Conservation (phyloP, 2,329 filamentous ascomycete species). For the Fusarium goolgardi region DNA sequence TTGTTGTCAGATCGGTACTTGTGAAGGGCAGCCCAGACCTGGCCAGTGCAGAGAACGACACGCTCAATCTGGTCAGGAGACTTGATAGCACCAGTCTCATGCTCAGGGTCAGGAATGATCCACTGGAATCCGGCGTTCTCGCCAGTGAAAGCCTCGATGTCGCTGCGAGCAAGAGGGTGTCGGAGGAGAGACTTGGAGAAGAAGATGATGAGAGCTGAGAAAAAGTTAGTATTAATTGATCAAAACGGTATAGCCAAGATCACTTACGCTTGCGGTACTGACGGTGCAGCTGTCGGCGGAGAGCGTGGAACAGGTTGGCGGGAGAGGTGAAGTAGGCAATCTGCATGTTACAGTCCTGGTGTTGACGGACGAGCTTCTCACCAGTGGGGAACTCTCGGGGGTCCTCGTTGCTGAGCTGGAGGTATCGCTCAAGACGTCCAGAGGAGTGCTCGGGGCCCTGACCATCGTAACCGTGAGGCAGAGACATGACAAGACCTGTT, state of each 20-base stretch:
- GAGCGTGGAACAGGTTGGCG: constrained; percentile 94
- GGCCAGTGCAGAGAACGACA: constrained; percentile 92
- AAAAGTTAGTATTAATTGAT: constrained; percentile 33
- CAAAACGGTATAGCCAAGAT: constrained; percentile 1
- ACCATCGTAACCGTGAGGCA: constrained; percentile 97
- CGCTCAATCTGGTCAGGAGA: constrained; percentile 89
- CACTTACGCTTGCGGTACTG: constrained; percentile 98
- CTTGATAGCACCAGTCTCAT: constrained; percentile 79
- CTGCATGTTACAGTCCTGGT: constrained; percentile 99
- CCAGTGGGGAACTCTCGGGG: constrained; percentile 88
- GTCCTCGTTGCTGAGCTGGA: constrained; percentile 98
- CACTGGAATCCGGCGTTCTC: constrained; percentile 90
- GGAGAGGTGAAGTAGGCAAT: constrained; percentile 97
- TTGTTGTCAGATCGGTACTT: constrained; percentile 91
- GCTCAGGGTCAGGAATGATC: constrained; percentile 92
- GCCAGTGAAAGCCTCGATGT: constrained; percentile 89
- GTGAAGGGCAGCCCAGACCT: constrained; percentile 89
- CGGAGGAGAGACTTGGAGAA: constrained; percentile 98
- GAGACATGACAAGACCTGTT: constrained; percentile 93
- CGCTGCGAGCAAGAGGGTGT: constrained; percentile 90
- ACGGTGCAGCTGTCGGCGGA: constrained; percentile 97
- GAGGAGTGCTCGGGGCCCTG: constrained; percentile 99
- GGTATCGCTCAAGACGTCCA: constrained; percentile 94
- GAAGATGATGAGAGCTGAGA: constrained; percentile 85
- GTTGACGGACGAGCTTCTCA: constrained; percentile 94